Evolutionary conservation across 2,329 filamentous ascomycete genomes (phyloP).

Genomic region (Arthrobotrys pseudoclavata): DNA sequence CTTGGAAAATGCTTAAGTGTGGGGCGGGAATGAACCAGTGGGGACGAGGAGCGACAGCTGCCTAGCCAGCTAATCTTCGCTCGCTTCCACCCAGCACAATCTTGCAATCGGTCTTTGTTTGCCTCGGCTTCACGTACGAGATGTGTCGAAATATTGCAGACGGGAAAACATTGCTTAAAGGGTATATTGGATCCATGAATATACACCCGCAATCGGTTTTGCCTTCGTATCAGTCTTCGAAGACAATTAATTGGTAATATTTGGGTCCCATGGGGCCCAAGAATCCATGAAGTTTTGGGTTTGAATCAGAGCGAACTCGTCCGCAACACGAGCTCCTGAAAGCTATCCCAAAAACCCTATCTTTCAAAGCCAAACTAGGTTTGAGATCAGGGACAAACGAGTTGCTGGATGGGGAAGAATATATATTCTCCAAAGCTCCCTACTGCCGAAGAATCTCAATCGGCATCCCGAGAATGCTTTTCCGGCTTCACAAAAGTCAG

Average conservation of each 20-base stretch:
- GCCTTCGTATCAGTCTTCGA: not conserved
- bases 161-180: conserved; percentile 12
- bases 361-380: not conserved
- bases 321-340: conserved; percentile 1
- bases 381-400: conserved; percentile 5
- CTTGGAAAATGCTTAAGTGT: conserved; percentile 17
- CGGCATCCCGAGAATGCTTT: conserved; percentile 13
- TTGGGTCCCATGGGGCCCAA: not conserved
- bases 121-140: conserved; percentile 24
- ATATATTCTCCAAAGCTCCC: conserved; percentile 7
- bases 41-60: conserved; percentile 44
- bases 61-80: conserved; percentile 41
- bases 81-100: conserved; percentile 36
- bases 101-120: not conserved
- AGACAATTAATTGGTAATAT: not conserved
- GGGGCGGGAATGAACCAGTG: conserved; percentile 30
- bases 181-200: not conserved
- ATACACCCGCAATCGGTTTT: conserved; percentile 2
- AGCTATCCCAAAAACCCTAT: not conserved
- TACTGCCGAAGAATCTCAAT: not conserved
- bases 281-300: not conserved
- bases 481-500: not conserved
- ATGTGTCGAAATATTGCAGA: conserved; percentile 1
- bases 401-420: not conserved
- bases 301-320: not conserved